These are phyloP conservation scores for Cerrena zonata DNA, from an alignment of 1,284 basidiomycete species.

Conservation along the genomic window DNA sequence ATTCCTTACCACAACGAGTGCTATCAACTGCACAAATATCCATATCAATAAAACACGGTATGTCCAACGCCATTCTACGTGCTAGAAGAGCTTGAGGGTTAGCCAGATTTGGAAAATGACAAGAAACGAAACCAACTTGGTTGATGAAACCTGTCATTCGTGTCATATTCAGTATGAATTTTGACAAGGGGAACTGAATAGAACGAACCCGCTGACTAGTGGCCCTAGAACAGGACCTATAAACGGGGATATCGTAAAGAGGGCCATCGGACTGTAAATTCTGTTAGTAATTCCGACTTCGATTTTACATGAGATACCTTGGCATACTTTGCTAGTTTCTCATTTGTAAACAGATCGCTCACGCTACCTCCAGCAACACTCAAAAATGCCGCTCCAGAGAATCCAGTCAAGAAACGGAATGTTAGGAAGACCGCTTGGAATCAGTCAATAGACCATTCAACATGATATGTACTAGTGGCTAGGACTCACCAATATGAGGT, in stretches of 20 bases:
- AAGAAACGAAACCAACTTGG: slow-evolving; percentile 31
- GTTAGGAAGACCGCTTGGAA: slow-evolving; percentile 50
- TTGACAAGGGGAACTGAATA: background rate
- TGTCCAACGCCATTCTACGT: slow-evolving; percentile 74
- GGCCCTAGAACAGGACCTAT: slow-evolving; percentile 70
- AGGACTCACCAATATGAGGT: slow-evolving; percentile 35
- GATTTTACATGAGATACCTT: slow-evolving; percentile 24
- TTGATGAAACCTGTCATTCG: slow-evolving; percentile 33
- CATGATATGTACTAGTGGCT: background rate
- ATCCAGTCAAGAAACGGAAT: slow-evolving; percentile 69
- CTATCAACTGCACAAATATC: slow-evolving; percentile 43
- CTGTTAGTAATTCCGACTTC: background rate
- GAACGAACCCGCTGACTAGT: slow-evolving; percentile 47
- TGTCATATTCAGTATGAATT: background rate
- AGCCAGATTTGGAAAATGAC: background rate
- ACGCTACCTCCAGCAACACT: slow-evolving; percentile 78
- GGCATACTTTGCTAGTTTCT: slow-evolving; percentile 62
- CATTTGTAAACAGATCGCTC: slow-evolving; percentile 66
- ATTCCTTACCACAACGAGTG: slow-evolving; percentile 43
- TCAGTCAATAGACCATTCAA: background rate
- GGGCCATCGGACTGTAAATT: slow-evolving; percentile 62
- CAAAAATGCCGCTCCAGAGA: slow-evolving; percentile 69
- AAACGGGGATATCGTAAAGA: slow-evolving; percentile 69
- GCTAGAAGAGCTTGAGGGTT: slow-evolving; percentile 25
- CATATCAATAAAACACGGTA: slow-evolving; percentile 66